Base-by-base conservation (phyloP, 2,329 filamentous ascomycete species). In the Pseudogymnoascus verrucosus region DNA sequence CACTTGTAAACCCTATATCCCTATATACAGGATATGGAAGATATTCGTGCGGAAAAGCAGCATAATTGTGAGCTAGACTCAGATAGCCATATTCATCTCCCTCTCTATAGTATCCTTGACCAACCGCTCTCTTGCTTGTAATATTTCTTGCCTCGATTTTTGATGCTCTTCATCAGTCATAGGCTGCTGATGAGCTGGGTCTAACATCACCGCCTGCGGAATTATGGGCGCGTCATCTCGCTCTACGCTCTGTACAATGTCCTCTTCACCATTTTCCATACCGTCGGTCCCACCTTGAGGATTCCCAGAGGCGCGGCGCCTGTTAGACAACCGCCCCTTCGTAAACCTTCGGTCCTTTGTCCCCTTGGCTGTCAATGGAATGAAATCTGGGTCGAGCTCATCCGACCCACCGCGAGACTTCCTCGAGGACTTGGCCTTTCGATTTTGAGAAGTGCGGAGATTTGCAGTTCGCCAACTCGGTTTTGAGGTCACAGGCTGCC, bases 41-140 rank as follows among this genome's bases (percentile, higher is more conserved):
- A 57, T 57, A 3, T 57, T 57, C 34, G 51, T 36, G 5, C 21
- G 10, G 7, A 57, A 60, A 40, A n/a, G 23, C n/a, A 7, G 36
- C 11, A 61, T 26, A 40, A 40, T 61, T 61, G 39, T 40, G 14
- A 26, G 59, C 34, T 37, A 64, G 26, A 11, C 7, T 61, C 51
- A 62, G 16, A 64, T 34, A 28, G n/a, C 42, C 28, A 37, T 62
- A 59, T 39, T 16, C 65, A 65, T 63, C 57, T 67, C 65, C 26
- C 64, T 64, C 4, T 67, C 64, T 12, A 68, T 44, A 10, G 66
- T 67, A 42, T 68, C 57, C 44, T 62, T 64, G 11, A 66, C 66
- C 23, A 64, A 34, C 26, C 47, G 57, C 12, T 68, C 66, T 36
- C 66, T 63, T 14, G 61, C 59, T 21, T 47, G 44, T 14, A 67